Percentiles rank a stretch among this genome's conserved stretches.
Evolutionary conservation across 2,329 filamentous ascomycete genomes (phyloP).

Genomic region (Akanthomyces lecanii): DNA sequence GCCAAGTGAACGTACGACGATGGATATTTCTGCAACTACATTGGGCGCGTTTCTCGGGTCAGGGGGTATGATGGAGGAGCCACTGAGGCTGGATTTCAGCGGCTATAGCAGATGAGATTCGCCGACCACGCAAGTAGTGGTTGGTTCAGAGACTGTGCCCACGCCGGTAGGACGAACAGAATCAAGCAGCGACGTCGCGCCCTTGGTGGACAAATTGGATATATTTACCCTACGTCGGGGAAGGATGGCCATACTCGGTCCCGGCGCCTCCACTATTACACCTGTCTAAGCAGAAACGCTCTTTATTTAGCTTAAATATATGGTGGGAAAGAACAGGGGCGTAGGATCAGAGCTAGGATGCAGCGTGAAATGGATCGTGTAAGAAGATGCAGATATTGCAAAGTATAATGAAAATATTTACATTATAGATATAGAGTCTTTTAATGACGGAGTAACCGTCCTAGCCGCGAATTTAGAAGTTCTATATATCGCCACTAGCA

Average conservation of each 20-base stretch:
- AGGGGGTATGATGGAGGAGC: not conserved
- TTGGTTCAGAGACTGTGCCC: not conserved
- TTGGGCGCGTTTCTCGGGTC: not conserved
- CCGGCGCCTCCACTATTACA: no score
- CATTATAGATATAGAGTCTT: not conserved
- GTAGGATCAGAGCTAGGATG: not conserved
- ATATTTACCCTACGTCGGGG: no score
- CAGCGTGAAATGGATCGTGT: not conserved
- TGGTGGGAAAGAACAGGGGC: not conserved
- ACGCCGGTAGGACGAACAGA: not conserved
- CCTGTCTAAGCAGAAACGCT: no score
- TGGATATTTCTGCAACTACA: constrained; percentile 5
- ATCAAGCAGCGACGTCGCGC: not conserved
- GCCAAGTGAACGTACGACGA: constrained; percentile 4
- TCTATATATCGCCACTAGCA: not conserved
- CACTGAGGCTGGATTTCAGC: not conserved
- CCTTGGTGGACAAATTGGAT: not conserved
- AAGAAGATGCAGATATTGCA: not conserved
- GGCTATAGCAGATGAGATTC: not conserved
- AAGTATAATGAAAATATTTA: not conserved
- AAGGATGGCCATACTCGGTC: no score
- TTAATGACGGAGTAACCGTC: not conserved
- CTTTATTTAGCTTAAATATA: not conserved
- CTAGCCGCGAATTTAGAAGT: not conserved
- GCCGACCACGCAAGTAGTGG: not conserved